Conservation (phyloP, 192 early-diverging fungal genomes). For the Spinellus fusiger region DNA sequence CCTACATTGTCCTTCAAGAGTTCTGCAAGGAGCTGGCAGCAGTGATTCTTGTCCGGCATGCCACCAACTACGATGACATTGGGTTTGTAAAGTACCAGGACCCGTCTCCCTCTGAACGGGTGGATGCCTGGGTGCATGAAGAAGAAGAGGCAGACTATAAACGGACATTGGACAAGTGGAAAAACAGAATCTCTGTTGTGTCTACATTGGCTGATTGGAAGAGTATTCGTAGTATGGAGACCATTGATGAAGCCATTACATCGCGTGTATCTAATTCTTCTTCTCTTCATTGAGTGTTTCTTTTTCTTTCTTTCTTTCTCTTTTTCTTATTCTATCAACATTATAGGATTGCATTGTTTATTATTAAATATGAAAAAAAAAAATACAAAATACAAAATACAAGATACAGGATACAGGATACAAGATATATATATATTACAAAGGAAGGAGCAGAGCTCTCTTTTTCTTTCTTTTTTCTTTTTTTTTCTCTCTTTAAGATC, state of each 20-base stretch:
- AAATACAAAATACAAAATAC: too few species aligned
- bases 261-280: constrained; percentile 2
- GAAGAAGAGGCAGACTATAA: constrained; percentile 11
- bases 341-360: neutral
- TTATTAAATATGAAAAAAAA: too few species aligned
- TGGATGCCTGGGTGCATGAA: constrained; percentile 7
- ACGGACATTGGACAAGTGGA: constrained; percentile 14
- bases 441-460: too few species aligned
- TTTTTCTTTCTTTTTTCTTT: neutral
- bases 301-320: neutral
- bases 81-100: constrained; percentile 15
- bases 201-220: constrained; percentile 20
- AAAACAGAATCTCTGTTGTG: constrained; percentile 16
- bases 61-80: constrained; percentile 21
- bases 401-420: too few species aligned
- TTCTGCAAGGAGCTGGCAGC: constrained; percentile 61
- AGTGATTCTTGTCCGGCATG: constrained; percentile 45
- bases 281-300: neutral
- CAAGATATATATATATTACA: too few species aligned
- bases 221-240: constrained; percentile 14
- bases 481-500: neutral
- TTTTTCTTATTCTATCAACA: neutral
- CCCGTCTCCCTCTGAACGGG: neutral
- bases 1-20: constrained; percentile 54
- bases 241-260: constrained; percentile 15